Evolutionary conservation across 2,329 filamentous ascomycete species (phyloP).

Genomic region (Bipolaris oryzae): DNA sequence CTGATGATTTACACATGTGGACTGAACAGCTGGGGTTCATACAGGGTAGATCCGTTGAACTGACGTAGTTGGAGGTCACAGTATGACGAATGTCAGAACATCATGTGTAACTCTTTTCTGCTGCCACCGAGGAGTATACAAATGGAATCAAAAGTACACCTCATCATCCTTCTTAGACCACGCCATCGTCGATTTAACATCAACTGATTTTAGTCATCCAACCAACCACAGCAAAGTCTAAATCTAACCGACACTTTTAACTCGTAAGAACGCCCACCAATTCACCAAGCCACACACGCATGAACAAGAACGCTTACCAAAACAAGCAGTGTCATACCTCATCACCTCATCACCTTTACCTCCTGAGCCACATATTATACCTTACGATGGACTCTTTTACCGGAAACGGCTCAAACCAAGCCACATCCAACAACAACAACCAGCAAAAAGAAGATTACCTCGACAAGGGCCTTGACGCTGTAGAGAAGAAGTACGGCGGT

Average conservation of each 20-base stretch:
- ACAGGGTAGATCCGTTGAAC: neutral
- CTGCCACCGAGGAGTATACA: neutral
- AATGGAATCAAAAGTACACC: neutral
- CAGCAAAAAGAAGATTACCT: slow-evolving; percentile 19
- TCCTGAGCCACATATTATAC: too few relatives aligned
- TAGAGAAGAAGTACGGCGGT: slow-evolving; percentile 54
- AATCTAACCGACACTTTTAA: neutral
- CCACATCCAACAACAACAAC: slow-evolving; percentile 4
- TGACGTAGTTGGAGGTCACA: slow-evolving; percentile 2
- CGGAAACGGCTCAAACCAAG: neutral
- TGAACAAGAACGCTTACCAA: neutral
- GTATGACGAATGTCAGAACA: slow-evolving; percentile 5
- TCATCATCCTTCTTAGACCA: neutral
- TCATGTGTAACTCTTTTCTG: neutral
- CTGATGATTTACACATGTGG: neutral
- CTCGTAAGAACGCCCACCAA: neutral
- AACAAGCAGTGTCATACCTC: neutral
- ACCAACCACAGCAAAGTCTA: neutral
- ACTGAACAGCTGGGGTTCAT: neutral
- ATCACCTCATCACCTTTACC: neutral
- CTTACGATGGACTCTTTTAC: slow-evolving; percentile 10
- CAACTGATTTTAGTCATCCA: neutral
- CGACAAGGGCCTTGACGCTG: slow-evolving; percentile 24
- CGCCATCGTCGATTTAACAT: slow-evolving; percentile 1
- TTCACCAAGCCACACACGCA: neutral